A percentile compares a stretch with the other conserved stretches of the same genome.
Conservation (phyloP, 495 filamentous ascomycete species). For the Neurospora cerealis region DNA sequence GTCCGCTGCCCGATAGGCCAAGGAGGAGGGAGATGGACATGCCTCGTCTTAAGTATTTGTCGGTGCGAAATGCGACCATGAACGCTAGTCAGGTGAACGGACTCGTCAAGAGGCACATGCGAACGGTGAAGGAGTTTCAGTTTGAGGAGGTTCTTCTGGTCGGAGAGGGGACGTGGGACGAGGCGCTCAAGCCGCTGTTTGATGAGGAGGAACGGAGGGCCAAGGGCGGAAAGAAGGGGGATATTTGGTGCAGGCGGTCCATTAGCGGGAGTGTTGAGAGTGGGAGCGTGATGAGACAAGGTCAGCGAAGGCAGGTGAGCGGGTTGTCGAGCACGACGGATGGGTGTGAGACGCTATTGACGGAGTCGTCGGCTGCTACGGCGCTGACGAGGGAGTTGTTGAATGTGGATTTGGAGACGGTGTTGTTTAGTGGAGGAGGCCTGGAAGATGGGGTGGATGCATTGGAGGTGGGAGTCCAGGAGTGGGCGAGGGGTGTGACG, state of each 20-base stretch:
- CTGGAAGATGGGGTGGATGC: constrained; percentile 25
- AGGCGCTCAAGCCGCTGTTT: constrained; percentile 58
- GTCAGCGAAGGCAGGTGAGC: background rate
- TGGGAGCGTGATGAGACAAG: constrained; percentile 6
- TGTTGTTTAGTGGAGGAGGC: constrained; percentile 20
- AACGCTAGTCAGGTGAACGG: constrained; percentile 54
- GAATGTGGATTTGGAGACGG: constrained; percentile 28
- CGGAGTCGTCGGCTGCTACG: constrained; percentile 32
- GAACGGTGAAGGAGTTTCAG: constrained; percentile 57
- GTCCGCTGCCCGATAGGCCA: constrained; percentile 35
- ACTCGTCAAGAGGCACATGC: constrained; percentile 51
- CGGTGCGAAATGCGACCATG: constrained; percentile 56
- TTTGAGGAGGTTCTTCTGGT: constrained; percentile 59
- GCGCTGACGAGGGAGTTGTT: constrained; percentile 33
- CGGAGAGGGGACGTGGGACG: constrained; percentile 58
- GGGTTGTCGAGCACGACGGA: background rate
- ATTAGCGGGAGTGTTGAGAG: constrained; percentile 2
- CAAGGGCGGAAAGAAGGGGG: constrained; percentile 8
- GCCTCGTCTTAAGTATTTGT: constrained; percentile 48
- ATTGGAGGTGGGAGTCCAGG: constrained; percentile 25
- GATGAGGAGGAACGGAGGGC: constrained; percentile 7
- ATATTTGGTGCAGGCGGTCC: constrained; percentile 34
- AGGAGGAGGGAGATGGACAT: constrained; percentile 42
- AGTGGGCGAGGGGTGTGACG: constrained; percentile 44
- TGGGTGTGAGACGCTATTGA: constrained; percentile 17